Percentiles rank a stretch among this genome's conserved stretches.
Conservation (phyloP, 2,329 filamentous ascomycete genomes). For the Aspergillus tubingensis region DNA sequence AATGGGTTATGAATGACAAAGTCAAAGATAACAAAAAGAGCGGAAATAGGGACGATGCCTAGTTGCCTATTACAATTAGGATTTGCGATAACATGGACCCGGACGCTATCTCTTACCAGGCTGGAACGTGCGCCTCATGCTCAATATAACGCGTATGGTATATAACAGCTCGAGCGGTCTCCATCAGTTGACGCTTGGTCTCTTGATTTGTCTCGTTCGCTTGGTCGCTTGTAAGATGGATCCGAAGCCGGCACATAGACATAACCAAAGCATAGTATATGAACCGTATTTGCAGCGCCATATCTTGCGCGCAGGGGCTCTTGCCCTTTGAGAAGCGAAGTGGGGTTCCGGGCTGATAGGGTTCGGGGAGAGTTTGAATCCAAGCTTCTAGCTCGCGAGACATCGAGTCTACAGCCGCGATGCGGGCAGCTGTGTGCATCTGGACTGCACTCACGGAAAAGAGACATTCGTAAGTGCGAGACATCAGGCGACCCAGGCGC, state of each 20-base stretch:
- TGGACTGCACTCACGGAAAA: constrained; percentile 38
- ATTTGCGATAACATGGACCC: neutral
- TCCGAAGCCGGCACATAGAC: neutral
- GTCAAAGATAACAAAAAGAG: constrained; percentile 47
- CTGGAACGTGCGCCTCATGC: constrained; percentile 30
- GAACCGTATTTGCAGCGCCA: neutral
- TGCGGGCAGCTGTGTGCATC: constrained; percentile 19
- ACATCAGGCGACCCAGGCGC: constrained; percentile 35
- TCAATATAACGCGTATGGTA: neutral
- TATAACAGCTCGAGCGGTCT: neutral
- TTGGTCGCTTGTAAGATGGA: neutral
- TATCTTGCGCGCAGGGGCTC: neutral
- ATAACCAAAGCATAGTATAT: neutral
- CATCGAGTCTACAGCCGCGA: constrained; percentile 26
- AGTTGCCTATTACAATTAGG: constrained; percentile 26
- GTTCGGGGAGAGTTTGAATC: constrained; percentile 31
- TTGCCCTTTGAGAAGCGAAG: neutral
- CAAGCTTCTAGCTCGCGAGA: constrained; percentile 34
- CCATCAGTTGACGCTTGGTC: neutral
- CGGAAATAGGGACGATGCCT: constrained; percentile 40
- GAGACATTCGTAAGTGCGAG: constrained; percentile 35
- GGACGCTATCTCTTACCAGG: constrained; percentile 32
- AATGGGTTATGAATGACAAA: constrained; percentile 43
- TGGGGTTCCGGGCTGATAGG: constrained; percentile 17
- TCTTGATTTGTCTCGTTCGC: neutral